These are phyloP conservation scores for Dryas integrifolia DNA, from an alignment of 331 rosid species.

Conservation along the genomic window DNA sequence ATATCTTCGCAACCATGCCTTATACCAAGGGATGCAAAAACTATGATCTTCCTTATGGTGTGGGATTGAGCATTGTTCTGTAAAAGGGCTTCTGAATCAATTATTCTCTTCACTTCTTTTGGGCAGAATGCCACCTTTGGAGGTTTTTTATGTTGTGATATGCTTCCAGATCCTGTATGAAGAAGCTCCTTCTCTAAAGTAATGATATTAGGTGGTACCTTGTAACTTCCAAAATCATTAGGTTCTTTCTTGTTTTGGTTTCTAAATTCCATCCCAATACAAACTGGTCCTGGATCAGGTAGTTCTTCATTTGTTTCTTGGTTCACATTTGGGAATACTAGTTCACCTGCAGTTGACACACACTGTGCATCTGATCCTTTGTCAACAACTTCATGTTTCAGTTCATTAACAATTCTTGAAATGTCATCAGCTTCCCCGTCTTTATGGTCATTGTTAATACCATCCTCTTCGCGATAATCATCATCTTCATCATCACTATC, in stretches of 20 bases:
- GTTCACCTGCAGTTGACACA: slow-evolving; percentile 18
- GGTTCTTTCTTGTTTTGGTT: slow-evolving; percentile 27
- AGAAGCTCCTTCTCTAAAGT: slow-evolving; percentile 25
- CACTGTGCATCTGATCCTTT: slow-evolving; percentile 14
- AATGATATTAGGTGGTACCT: slow-evolving; percentile 17
- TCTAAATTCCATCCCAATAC: slow-evolving; percentile 24
- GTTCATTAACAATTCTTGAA: slow-evolving; percentile 19
- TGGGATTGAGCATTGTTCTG: slow-evolving; percentile 75
- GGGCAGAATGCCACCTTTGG: slow-evolving; percentile 79
- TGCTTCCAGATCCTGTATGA: slow-evolving; percentile 31
- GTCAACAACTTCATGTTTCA: slow-evolving; percentile 23
- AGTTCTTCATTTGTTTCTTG: slow-evolving; percentile 29
- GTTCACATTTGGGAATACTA: slow-evolving; percentile 19
- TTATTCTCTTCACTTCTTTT: slow-evolving; percentile 71
- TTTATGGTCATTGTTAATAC: slow-evolving; percentile 29
- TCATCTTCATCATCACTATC: slow-evolving; percentile 50
- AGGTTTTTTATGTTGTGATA: slow-evolving; percentile 48
- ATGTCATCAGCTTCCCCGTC: slow-evolving; percentile 26
- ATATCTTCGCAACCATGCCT: slow-evolving; percentile 89
- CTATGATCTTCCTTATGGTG: slow-evolving; percentile 76
- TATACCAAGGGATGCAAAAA: slow-evolving; percentile 80
- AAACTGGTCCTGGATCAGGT: slow-evolving; percentile 16
- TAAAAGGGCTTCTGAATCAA: slow-evolving; percentile 50
- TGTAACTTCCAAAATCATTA: slow-evolving; percentile 28
- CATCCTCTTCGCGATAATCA: slow-evolving; percentile 34